These are phyloP conservation scores for Aegilops speltoides DNA, from an alignment of 176 grass and related monocot species.

Conservation along the genomic window DNA sequence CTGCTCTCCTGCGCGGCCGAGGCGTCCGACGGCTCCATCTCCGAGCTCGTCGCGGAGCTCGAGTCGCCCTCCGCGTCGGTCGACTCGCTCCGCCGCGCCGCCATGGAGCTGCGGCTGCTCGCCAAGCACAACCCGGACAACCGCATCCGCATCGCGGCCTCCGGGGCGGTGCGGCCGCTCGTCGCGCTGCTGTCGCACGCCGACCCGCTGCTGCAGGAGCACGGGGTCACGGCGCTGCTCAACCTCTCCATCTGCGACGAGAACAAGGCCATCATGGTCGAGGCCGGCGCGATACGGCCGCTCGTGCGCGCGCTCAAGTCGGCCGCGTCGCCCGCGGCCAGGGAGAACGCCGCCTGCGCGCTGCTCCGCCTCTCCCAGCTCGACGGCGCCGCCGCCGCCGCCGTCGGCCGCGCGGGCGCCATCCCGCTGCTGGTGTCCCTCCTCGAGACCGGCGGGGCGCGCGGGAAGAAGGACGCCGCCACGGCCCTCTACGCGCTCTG, in stretches of 20 bases:
- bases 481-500: conserved; percentile 78
- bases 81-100: conserved; percentile 57
- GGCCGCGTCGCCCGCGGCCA: conserved; percentile 57
- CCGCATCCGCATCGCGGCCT: conserved; percentile 73
- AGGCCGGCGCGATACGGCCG: conserved; percentile 67
- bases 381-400: conserved; percentile 45
- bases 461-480: conserved; percentile 94
- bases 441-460: conserved; percentile 63
- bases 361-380: conserved; percentile 66
- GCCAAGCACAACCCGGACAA: conserved; percentile 92
- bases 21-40: conserved; percentile 66
- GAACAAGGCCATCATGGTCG: conserved; percentile 69
- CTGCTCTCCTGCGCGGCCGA: conserved; percentile 62
- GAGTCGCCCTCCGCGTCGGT: conserved; percentile 42
- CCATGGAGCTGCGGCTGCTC: conserved; percentile 77
- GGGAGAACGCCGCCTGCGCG: conserved; percentile 88
- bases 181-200: conserved; percentile 67
- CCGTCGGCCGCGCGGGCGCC: conserved; percentile 70
- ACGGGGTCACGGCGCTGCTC: conserved; percentile 81
- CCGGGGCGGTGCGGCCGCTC: conserved; percentile 67
- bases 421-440: conserved; percentile 70
- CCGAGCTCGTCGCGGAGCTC: conserved; percentile 57
- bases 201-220: conserved; percentile 82
- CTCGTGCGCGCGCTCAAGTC: conserved; percentile 70
- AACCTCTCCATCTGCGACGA: conserved; percentile 93